Evolutionary conservation across 495 filamentous ascomycete genomes (phyloP).

Genomic region (Rhizodiscina lignyota): DNA sequence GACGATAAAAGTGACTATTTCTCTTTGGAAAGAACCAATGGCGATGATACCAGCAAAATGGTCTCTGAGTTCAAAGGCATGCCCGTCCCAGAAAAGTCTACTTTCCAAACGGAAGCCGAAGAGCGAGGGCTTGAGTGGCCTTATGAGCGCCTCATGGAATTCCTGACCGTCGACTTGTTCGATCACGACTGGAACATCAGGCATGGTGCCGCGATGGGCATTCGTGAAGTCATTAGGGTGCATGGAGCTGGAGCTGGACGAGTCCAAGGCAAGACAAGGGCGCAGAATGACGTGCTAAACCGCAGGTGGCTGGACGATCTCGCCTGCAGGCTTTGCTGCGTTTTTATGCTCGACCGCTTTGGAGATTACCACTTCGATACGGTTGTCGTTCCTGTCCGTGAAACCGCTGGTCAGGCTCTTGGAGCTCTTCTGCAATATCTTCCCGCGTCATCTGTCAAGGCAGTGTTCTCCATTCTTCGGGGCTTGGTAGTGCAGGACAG

Average conservation of each 20-base stretch:
- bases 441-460: constrained; percentile 53
- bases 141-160: constrained; percentile 82
- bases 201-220: constrained; percentile 92
- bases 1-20: constrained; percentile 59
- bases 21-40: constrained; percentile 55
- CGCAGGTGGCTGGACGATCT: constrained; percentile 80
- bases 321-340: constrained; percentile 78
- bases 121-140: constrained; percentile 74
- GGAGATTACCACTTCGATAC: constrained; percentile 96
- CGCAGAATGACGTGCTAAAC: constrained; percentile 65
- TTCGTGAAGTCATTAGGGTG: constrained; percentile 80
- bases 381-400: constrained; percentile 86
- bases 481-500: constrained; percentile 76
- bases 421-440: constrained; percentile 77
- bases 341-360: constrained; percentile 94
- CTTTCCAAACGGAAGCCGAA: constrained; percentile 49
- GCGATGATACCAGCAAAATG: constrained; percentile 78
- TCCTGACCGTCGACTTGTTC: constrained; percentile 82
- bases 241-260: constrained; percentile 89
- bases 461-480: constrained; percentile 64
- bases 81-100: constrained; percentile 43
- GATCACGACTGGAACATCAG: constrained; percentile 90
- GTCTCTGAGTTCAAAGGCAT: constrained; percentile 92
- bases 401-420: constrained; percentile 91
- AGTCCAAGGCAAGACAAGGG: constrained; percentile 44